Percentiles rank a stretch among this genome's conserved stretches.
Conservation (phyloP, 1,284 basidiomycete genomes). For the Malassezia furfur region DNA sequence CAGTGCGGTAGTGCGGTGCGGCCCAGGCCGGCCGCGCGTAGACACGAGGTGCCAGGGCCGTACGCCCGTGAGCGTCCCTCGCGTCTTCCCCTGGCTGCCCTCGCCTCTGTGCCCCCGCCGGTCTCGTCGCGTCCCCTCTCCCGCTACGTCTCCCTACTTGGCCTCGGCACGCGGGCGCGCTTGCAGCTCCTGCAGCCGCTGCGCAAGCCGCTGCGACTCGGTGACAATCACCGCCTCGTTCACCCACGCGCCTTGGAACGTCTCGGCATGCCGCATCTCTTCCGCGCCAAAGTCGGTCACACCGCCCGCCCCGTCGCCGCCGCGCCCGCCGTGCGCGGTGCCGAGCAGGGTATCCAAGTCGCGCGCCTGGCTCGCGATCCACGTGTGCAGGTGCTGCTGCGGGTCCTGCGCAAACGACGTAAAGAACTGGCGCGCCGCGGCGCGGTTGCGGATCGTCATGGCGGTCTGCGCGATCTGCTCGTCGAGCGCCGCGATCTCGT, state of each 20-base stretch:
- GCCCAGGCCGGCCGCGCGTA: too few species aligned
- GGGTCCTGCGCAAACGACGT: conserved; percentile 72
- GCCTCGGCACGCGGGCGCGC: background rate
- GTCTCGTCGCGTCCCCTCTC: too few species aligned
- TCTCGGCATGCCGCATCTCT: conserved; percentile 75
- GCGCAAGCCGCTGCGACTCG: conserved; percentile 36
- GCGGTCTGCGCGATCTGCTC: conserved; percentile 53
- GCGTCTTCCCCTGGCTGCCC: too few species aligned
- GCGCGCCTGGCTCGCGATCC: conserved; percentile 79
- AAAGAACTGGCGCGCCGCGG: conserved; percentile 77
- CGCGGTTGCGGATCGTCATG: conserved; percentile 66
- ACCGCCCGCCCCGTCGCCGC: conserved; percentile 3
- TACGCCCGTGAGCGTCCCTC: too few species aligned
- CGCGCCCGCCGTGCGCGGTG: conserved; percentile 8
- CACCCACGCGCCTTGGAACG: conserved; percentile 78
- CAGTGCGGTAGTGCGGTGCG: too few species aligned
- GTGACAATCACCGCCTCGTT: conserved; percentile 45
- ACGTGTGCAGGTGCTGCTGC: conserved; percentile 71
- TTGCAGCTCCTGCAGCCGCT: conserved; percentile 28
- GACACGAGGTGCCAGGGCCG: too few species aligned
- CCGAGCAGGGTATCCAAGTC: conserved; percentile 73
- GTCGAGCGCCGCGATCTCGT: conserved; percentile 66
- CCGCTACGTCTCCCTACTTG: too few species aligned
- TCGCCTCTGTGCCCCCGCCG: too few species aligned
- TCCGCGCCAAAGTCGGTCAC: conserved; percentile 61